Evolutionary conservation across 2,329 filamentous ascomycete species (phyloP), one percentile per base, ranked within the genome.

Genomic region (Incumbomyces lentus): DNA sequence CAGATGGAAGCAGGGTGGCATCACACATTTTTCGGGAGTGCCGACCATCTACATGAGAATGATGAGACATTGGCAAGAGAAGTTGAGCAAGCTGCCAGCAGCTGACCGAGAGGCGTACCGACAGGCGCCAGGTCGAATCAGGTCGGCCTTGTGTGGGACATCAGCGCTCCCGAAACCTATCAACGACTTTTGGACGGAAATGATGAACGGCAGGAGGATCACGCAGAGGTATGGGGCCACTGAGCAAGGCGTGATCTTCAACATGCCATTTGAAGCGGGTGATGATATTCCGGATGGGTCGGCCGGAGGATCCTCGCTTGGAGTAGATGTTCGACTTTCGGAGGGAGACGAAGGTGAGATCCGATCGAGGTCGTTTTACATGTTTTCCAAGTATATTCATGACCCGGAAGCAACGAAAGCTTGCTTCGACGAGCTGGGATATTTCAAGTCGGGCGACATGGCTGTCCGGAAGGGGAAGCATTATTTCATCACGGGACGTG

Each of bases 331-430:
- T 14, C 68, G 64, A 55, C 58, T 71, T 11, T 62, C 62, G 1
- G 62, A 66, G 8, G 68, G 67, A 10, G 62, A 70, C n/a, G 67
- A 74, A 52, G 73, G 72, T 2, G 70, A 74, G 55, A 55, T 76
- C 31, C 56, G 68, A 1, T 59, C 64, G 8, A 65, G 62, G 37
- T 64, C 60, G 33, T 62, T 62, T 18, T 60, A 64, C 46, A 66
- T 67, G 64, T 68, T 67, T 44, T 63, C 62, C 29, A 66, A 66
- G 45, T 68, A 68, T 61, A 22, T 62, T 55, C n/a, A 61, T 51
- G 48, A 65, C 57, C 18, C 64, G 58, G 46, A 60, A 61, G 47
- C 56, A 47, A 48, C 57, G 1, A 52, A 48, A 31, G 52, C 53
- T 17, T 51, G 54, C 10, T 55, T 57, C 39, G 53, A 58, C 33